Evolutionary conservation across 257 asterid species (phyloP).

Genomic region (Nemophila menziesii): DNA sequence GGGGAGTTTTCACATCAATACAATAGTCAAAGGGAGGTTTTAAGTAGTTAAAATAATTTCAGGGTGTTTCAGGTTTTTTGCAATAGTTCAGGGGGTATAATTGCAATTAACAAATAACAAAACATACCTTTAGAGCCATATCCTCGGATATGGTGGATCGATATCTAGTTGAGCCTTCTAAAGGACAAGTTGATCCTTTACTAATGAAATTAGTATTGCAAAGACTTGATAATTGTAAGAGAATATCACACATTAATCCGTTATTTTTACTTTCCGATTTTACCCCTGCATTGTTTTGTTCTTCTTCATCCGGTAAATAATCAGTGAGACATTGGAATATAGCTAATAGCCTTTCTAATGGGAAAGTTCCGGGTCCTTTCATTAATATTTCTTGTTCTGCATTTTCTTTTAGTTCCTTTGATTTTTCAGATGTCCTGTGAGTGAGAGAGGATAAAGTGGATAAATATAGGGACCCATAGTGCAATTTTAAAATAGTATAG

Average conservation of each 20-base stretch:
- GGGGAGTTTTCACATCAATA: slow-evolving; percentile 1
- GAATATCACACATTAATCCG: slow-evolving; percentile 62
- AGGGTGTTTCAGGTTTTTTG: too few species aligned
- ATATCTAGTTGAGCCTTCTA: slow-evolving; percentile 83
- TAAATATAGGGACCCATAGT: too few species aligned
- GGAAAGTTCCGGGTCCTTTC: slow-evolving; percentile 97
- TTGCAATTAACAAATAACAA: too few species aligned
- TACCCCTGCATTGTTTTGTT: too few species aligned
- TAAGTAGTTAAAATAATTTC: too few species aligned
- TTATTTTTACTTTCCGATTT: slow-evolving; percentile 30
- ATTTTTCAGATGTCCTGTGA: slow-evolving; percentile 78
- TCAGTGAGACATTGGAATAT: slow-evolving; percentile 81
- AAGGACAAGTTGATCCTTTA: slow-evolving; percentile 83
- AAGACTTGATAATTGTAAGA: slow-evolving; percentile 83
- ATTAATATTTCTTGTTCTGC: slow-evolving; percentile 70
- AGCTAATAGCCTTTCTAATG: slow-evolving; percentile 82
- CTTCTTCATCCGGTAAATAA: slow-evolving; percentile 43
- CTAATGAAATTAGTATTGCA: slow-evolving; percentile 82
- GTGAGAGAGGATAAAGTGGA: too few species aligned
- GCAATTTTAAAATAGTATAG: too few species aligned
- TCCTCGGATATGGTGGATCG: slow-evolving; percentile 77
- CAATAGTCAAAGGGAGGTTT: too few species aligned
- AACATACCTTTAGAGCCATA: slow-evolving; percentile 78
- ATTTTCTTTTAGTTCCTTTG: slow-evolving; percentile 60
- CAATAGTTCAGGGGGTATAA: too few species aligned